Base-by-base conservation (phyloP, 345 rosid genomes). In the Pugionium cornutum region DNA sequence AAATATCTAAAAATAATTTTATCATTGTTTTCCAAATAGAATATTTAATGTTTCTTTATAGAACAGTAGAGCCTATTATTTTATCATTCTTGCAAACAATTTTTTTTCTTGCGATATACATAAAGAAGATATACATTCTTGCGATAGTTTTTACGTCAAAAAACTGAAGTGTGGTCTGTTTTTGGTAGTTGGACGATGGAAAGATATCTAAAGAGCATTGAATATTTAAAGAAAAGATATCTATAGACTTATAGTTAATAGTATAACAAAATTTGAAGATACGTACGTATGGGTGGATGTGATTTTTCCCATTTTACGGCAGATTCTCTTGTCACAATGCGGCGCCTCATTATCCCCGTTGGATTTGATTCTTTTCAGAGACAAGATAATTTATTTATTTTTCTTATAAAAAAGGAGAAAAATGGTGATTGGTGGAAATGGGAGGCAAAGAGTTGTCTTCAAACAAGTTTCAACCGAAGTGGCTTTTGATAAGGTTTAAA, bases 291-390 rank as follows among this genome's bases (percentile, higher is more conserved):
- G 76, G 40, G 66, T 65, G 70, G 57, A 37, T 66, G 72, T 10
- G 72, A 73, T 67, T 36, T 36, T 25, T 73, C 72, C 72, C 67
- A 52, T 66, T 66, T 73, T 18, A 73, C 76, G 72, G 67, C 72
- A 73, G 70, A 37, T 26, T 66, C 76, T 53, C 49, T 51, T 8
- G 3, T 28, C 60, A 50, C 48, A 18, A 18, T 18, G 18, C 18
- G 18, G 18, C 18, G 18, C 0, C 67, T 31, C 62, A 66, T 73
- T 50, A 43, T 37, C 32, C n/a, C 72, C 55, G 54, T 73, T 58
- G 46, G 41, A 51, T 27, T 18, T 49, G 10, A 66, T 44, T 34
- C 8, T 8, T 41, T 28, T 11, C 3, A 47, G 1, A 35, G 26
- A 5, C 40, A 32, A 26, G 4, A 26, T 25, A 52, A 9, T 33